Evolutionary conservation across 495 filamentous ascomycete species (phyloP), one percentile per base, ranked within the genome.

Genomic region (Neurospora sp.): DNA sequence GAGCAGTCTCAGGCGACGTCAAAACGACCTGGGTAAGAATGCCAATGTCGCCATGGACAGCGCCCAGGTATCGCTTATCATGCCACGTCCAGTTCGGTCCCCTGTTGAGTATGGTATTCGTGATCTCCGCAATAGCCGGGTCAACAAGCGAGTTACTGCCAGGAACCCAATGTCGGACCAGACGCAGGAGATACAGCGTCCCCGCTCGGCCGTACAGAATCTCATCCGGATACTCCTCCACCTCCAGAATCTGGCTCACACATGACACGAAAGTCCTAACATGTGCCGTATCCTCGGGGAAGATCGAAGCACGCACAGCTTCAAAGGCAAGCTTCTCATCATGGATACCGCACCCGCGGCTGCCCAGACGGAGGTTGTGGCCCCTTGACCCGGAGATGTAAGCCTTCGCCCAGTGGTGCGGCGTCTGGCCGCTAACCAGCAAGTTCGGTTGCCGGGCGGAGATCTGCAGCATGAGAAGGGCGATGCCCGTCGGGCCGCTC

Each of bases 1-100:
- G 62, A 2, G 82, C 81, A 15, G 77, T 69, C 45, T 73, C 48
- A 0, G 81, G 82, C 4, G 74, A 76, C 1, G 88, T 86, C 7
- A 91, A 82, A 0, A 90, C 83, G n/a, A 91, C 77, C 76, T 92
- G 90, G 6, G 85, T 87, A 70, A 92, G 79, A 78, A 90, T 91
- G 1, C 90, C 88, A 43, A 90, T 84, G 5, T 84, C 81, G 9
- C 90, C 90, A 74, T 92, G 89, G 3, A 84, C 87, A 5, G 90
- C 88, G 42, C 90, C 90, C 5, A 90, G 74, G 76, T 89, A 91
- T 1, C 84, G 80, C 39, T 85, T 87, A n/a, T 83, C 84, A 70
- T 87, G 85, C 88, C 86, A 91, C 69, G 76, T 83, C 90, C 90
- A 91, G 4, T 73, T 74, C 11, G 73, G 87, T 73, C 74, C 86